Base-by-base conservation (phyloP, 371 early-diverging fungal genomes). In the Haplosporangium sp. region DNA sequence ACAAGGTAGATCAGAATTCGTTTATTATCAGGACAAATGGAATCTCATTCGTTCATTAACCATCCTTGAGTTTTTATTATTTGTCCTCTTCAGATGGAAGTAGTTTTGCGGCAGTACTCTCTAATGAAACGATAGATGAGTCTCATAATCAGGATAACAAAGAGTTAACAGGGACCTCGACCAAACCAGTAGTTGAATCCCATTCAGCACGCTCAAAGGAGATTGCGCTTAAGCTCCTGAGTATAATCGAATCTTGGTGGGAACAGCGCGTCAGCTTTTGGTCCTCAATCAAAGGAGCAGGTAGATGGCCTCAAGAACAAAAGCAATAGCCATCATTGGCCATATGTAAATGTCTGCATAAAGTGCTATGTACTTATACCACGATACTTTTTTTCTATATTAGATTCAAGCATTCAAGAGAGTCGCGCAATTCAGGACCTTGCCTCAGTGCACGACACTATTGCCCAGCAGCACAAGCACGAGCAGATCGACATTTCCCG, bases 231-330 rank as follows among this genome's bases (percentile, higher is more conserved):
- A 64, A 65, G 41, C 46, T 74, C 6, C 52, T 74, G 36, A 43
- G 21, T 4, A 41, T 61, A 36, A 57, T 69, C 43, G 74, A 74
- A 37, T 6, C 53, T 5, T 74, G 74, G 74, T 59, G 65, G 10
- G 52, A 52, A 10, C 60, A 69, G 40, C 74, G 69, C 56, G 40
- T 18, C 16, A 45, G 18, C 3, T 69, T 65, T 23, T 74, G 74
- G 65, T 43, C 56, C 7, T 29, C 54, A 18, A 8, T 55, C 5
- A n/a, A 13, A 5, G 61, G 14, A 48, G 20, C 65, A 56, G 74
- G 74, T 68, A 74, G 29, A 29, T 29, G 29, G 4, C 29, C 1
- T 29, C 29, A 29, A 29, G 29, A 4, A 4, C 29, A 29, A 29
- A 29, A 29, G 29, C 29, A 29, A 1, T 4, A 29, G 1, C 29